These are phyloP conservation scores for Penicillium mononematosum DNA, from an alignment of 495 filamentous ascomycete species.

Conservation along the genomic window DNA sequence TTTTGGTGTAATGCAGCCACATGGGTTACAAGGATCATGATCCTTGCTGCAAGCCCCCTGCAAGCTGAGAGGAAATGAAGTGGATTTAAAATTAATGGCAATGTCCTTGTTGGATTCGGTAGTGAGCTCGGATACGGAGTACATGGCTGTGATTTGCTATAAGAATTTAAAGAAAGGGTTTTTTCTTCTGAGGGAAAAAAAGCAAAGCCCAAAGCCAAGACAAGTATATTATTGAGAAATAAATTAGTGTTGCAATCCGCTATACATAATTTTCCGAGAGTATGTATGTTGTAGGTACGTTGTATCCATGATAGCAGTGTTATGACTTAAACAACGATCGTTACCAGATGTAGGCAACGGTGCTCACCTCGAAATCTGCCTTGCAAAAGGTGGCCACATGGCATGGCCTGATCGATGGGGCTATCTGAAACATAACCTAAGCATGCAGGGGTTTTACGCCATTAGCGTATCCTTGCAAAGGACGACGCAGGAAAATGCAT, in stretches of 20 bases:
- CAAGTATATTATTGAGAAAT: not conserved
- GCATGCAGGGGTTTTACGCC: not conserved
- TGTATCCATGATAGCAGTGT: no score
- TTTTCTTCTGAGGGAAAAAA: no score
- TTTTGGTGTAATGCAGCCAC: constrained; percentile 5
- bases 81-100: not conserved
- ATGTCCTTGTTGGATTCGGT: not conserved
- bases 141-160: no score
- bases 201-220: not conserved
- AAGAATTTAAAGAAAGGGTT: no score
- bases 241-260: not conserved
- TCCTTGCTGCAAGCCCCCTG: not conserved
- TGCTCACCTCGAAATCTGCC: constrained; percentile 2
- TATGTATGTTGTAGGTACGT: no score
- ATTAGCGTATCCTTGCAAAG: not conserved
- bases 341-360: not conserved
- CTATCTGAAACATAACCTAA: constrained; percentile 4
- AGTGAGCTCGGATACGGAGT: not conserved
- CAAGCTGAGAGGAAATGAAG: not conserved
- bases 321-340: not conserved
- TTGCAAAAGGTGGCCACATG: constrained; percentile 5
- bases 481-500: no score
- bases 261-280: not conserved
- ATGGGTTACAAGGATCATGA: constrained; percentile 6
- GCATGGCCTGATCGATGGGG: constrained; percentile 13